Evolutionary conservation across 1,139 yeast genomes (phyloP).

Genomic region (Hemisphaericaspora lyxosophila): DNA sequence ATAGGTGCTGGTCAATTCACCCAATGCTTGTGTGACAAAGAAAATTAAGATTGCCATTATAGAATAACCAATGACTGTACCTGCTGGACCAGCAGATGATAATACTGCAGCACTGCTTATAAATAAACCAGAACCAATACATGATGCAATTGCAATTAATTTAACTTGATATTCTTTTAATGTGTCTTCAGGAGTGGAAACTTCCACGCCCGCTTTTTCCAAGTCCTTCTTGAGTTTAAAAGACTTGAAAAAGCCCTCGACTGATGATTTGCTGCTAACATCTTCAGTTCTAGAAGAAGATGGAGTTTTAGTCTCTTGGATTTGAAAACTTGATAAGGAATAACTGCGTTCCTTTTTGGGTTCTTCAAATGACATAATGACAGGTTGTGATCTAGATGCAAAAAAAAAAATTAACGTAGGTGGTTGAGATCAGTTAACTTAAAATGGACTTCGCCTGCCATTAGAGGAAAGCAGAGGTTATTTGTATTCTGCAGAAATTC

Average conservation of each 20-base stretch:
- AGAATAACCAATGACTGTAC: constrained; percentile 54
- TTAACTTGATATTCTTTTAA: constrained; percentile 40
- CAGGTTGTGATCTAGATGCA: no score
- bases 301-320: constrained; percentile 5
- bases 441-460: constrained; percentile 10
- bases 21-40: constrained; percentile 41
- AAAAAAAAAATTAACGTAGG: no score
- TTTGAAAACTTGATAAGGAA: constrained; percentile 12
- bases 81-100: constrained; percentile 65
- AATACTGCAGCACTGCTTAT: constrained; percentile 38
- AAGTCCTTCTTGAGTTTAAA: constrained; percentile 12
- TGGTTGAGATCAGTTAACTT: no score
- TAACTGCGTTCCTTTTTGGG: constrained; percentile 12
- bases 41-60: constrained; percentile 28
- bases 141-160: constrained; percentile 81
- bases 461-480: constrained; percentile 7
- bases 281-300: not conserved
- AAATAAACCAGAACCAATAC: constrained; percentile 61
- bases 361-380: constrained; percentile 5
- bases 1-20: constrained; percentile 40
- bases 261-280: not conserved
- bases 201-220: constrained; percentile 11
- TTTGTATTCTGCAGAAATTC: not conserved
- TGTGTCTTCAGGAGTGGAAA: constrained; percentile 15
- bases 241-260: constrained; percentile 8